Base-by-base conservation (phyloP, 1,284 basidiomycete genomes). In the Omphalotus olearius region DNA sequence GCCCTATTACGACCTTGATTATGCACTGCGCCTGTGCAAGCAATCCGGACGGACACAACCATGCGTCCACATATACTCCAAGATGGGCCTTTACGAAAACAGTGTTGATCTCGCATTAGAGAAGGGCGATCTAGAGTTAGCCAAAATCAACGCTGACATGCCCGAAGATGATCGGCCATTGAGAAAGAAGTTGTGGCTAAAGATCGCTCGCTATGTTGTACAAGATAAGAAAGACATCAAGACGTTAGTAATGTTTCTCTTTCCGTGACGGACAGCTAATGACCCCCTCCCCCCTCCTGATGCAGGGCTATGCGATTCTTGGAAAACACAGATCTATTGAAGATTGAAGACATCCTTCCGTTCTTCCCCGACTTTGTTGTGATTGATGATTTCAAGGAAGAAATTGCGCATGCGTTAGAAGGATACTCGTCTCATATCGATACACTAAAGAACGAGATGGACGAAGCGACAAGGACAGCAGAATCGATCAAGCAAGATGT, bases 301-400 rank as follows among this genome's bases (percentile, higher is more conserved):
- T 33, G 30, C 60, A 97, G 94, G 47, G 97, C 96, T 14, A 98
- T 99, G 92, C 83, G 80, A 33, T 98, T 99, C 73, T 74, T 99
- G 57, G 92, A 97, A 62, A 88, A 91, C 54, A 97, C 96, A 0
- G 88, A 94, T 61, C 72, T 98, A 25, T 83, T 99, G 64, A 96
- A 98, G 69, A 96, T 99, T 58, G 97, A 99, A 67, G 97, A 99
- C 65, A 96, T 99, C 50, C 72, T 99, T 20, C 97, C 97, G 2
- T 99, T 98, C 83, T 99, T 99, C 83, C 96, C 97, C 2, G 96
- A 99, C 70, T 99, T 99, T 68, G 93, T 96, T 11, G 93, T 99
- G 57, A 98, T 99, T 60, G 97, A 99, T 67, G 95, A 98, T 65
- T 99, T 99, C 80, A 99, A 99, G 69, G 91, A 96, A 60, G 95